phyloP scores from a whole-genome alignment of 306 rosid genomes.

The Cucumis hystrix region DNA sequence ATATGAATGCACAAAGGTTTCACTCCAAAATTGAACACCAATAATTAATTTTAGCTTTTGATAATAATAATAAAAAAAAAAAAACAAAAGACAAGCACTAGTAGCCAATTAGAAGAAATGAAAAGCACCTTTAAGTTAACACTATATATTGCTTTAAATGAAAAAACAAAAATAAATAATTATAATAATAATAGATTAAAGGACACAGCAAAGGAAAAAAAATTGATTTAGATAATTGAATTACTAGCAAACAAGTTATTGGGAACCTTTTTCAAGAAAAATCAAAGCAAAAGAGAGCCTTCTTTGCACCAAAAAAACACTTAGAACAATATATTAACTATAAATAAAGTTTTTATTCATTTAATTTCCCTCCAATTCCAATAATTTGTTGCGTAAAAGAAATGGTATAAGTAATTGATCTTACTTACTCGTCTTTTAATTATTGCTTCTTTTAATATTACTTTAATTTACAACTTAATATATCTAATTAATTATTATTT shows the following conservation, averaged over 20 bases:
- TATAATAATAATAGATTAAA: background rate
- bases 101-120: background rate
- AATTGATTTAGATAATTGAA: background rate
- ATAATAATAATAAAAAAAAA: background rate
- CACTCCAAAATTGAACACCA: background rate
- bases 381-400: slow-evolving; percentile 1
- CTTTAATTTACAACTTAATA: background rate
- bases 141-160: background rate
- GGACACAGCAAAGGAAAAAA: background rate
- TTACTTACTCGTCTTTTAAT: background rate
- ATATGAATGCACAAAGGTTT: background rate
- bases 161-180: background rate
- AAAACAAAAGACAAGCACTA: background rate
- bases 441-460: background rate
- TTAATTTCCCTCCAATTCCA: slow-evolving; percentile 1
- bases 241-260: background rate
- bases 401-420: background rate
- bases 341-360: background rate
- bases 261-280: background rate
- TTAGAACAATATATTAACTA: background rate
- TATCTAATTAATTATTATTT: background rate
- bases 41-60: background rate
- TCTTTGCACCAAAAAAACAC: background rate
- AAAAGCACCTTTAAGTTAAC: background rate
- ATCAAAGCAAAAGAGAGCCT: slow-evolving; percentile 2